phyloP scores from a whole-genome alignment of 163 green algal genomes.

The Scenedesmus sp. region DNA sequence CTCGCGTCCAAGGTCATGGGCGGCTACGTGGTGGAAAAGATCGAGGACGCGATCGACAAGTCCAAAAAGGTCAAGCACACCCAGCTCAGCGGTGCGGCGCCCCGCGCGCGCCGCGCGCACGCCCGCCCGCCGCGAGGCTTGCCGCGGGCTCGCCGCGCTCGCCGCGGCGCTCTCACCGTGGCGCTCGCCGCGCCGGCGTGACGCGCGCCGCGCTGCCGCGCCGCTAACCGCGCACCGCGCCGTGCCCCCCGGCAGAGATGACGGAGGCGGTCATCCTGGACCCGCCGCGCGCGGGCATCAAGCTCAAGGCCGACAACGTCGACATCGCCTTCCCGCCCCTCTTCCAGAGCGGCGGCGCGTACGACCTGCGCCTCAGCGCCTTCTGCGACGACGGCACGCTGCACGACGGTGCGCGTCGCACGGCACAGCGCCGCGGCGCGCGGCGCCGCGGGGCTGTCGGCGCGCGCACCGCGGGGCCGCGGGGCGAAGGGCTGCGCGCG shows the following conservation, averaged over 20 bases:
- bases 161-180: not conserved
- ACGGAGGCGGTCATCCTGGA: constrained; percentile 85
- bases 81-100: constrained; percentile 65
- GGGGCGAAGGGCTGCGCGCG: too few relatives aligned
- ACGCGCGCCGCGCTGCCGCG: too few relatives aligned
- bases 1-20: constrained; percentile 84
- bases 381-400: constrained; percentile 73
- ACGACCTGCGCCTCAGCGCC: constrained; percentile 76
- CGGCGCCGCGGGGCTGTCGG: too few relatives aligned
- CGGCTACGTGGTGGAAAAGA: constrained; percentile 77
- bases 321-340: constrained; percentile 97
- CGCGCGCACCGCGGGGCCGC: too few relatives aligned
- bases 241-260: constrained; percentile 43
- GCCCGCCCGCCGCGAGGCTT: not conserved
- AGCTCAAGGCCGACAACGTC: constrained; percentile 84
- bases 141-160: not conserved
- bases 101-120: not conserved
- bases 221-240: too few relatives aligned
- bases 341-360: constrained; percentile 85
- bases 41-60: constrained; percentile 86
- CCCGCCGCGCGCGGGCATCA: constrained; percentile 82
- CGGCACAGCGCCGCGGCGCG: too few relatives aligned
- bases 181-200: not conserved
- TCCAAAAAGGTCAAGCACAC: constrained; percentile 89
- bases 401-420: constrained; percentile 77